phyloP scores from a whole-genome alignment of 352 stramenopile genomes.

The Phytophthora pinifolia region DNA sequence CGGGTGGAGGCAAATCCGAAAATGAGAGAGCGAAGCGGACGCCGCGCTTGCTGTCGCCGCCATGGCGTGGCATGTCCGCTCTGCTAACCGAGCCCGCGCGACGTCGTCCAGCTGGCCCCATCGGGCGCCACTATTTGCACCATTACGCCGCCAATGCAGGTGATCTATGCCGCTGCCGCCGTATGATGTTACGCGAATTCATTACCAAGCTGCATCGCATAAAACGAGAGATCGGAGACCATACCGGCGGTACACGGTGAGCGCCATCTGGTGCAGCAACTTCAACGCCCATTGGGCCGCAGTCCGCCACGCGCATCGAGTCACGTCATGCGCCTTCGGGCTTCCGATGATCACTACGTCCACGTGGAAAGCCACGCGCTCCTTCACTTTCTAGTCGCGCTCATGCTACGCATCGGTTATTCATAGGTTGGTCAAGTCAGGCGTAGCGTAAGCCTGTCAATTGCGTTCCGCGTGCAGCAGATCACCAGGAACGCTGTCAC shows the following conservation, averaged over 20 bases:
- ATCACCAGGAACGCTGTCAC: no score
- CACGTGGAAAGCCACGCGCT: no score
- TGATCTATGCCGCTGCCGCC: conserved; percentile 10
- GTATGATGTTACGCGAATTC: conserved; percentile 28
- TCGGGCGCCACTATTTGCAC: neutral
- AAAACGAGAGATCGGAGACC: conserved; percentile 8
- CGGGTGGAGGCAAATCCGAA: conserved; percentile 26
- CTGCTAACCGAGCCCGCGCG: conserved; percentile 2
- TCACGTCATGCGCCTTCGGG: neutral
- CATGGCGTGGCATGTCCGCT: neutral
- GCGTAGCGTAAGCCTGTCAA: no score
- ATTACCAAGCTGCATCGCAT: conserved; percentile 16
- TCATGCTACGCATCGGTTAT: no score
- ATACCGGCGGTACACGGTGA: conserved; percentile 11
- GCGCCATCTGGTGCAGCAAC: conserved; percentile 11
- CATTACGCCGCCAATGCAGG: conserved; percentile 4
- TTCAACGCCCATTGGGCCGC: conserved; percentile 20
- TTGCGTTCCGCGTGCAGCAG: no score
- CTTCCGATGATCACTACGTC: no score
- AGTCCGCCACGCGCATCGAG: conserved; percentile 6
- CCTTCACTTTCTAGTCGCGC: no score
- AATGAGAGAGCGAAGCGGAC: conserved; percentile 16
- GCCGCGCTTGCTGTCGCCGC: no score
- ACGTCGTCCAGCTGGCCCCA: conserved; percentile 3
- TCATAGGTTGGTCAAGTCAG: no score